Percentiles rank a stretch among this genome's conserved stretches.
phyloP scores from a whole-genome alignment of 2,329 filamentous ascomycete species.

The Fusarium nodosum region DNA sequence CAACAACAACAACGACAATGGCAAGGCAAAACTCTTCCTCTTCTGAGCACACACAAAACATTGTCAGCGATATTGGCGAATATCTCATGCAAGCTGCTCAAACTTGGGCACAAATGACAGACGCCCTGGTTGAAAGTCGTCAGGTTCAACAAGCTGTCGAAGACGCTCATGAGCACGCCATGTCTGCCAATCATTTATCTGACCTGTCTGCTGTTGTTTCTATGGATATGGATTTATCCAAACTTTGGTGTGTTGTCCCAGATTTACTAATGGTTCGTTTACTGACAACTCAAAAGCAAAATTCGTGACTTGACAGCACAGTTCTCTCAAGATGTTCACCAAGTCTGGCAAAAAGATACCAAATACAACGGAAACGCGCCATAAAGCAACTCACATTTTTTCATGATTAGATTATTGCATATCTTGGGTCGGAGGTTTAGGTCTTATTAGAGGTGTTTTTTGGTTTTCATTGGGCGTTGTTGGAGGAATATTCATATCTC shows the following conservation, averaged over 20 bases:
- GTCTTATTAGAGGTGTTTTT: background rate
- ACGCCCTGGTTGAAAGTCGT: slow-evolving; percentile 51
- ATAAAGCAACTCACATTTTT: slow-evolving; percentile 4
- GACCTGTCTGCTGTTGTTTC: slow-evolving; percentile 51
- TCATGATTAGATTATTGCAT: background rate
- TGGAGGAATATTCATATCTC: slow-evolving; percentile 31
- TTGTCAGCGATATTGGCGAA: slow-evolving; percentile 55
- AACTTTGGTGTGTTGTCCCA: slow-evolving; percentile 28
- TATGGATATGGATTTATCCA: slow-evolving; percentile 50
- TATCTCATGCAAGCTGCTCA: slow-evolving; percentile 53
- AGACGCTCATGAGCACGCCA: slow-evolving; percentile 50
- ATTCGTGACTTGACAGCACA: slow-evolving; percentile 42
- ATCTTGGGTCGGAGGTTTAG: background rate
- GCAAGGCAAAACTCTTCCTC: slow-evolving; percentile 22
- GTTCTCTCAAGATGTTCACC: slow-evolving; percentile 39
- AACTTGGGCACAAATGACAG: slow-evolving; percentile 53
- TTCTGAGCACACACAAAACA: slow-evolving; percentile 36
- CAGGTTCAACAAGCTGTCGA: slow-evolving; percentile 51
- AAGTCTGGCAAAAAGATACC: slow-evolving; percentile 31
- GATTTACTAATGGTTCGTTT: background rate
- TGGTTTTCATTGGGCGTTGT: slow-evolving; percentile 19
- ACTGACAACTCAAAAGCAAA: slow-evolving; percentile 19
- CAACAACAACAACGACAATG: slow-evolving; percentile 27
- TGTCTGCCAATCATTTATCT: slow-evolving; percentile 45
- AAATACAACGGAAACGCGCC: background rate